phyloP scores from a whole-genome alignment of 2,329 filamentous ascomycete species.

The Zarea fungicola region DNA sequence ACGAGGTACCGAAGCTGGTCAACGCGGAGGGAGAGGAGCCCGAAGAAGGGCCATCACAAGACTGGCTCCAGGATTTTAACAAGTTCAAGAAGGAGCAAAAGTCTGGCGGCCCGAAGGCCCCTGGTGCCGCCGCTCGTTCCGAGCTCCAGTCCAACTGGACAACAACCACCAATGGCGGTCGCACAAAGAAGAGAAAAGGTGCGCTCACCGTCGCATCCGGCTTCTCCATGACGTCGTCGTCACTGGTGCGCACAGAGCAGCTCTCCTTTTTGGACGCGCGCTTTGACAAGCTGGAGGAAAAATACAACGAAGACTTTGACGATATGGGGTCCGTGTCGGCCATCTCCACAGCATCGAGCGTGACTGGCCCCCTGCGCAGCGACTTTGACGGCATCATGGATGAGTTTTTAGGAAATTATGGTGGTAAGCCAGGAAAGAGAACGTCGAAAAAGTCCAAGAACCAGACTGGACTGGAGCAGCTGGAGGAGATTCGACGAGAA shows the following conservation, averaged over 20 bases:
- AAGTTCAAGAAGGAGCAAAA: constrained; percentile 86
- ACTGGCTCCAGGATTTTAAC: constrained; percentile 89
- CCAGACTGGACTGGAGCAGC: constrained; percentile 76
- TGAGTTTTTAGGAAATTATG: constrained; percentile 77
- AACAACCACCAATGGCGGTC: constrained; percentile 71
- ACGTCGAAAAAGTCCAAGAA: constrained; percentile 74
- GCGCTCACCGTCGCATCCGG: constrained; percentile 81
- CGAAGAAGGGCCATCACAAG: constrained; percentile 62
- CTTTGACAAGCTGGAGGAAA: constrained; percentile 86
- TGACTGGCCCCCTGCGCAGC: constrained; percentile 60
- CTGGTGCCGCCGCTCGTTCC: constrained; percentile 45
- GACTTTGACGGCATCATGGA: constrained; percentile 92
- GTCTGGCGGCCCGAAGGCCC: constrained; percentile 29
- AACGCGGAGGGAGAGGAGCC: constrained; percentile 40
- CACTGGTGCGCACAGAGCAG: constrained; percentile 81
- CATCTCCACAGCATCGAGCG: constrained; percentile 59
- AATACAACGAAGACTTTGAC: constrained; percentile 52
- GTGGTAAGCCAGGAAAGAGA: constrained; percentile 62
- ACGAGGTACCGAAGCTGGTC: constrained; percentile 45
- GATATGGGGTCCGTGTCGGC: constrained; percentile 54
- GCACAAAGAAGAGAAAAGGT: constrained; percentile 91
- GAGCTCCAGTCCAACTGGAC: constrained; percentile 68
- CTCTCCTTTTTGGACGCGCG: constrained; percentile 79
- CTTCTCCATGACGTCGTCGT: constrained; percentile 90
- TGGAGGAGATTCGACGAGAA: constrained; percentile 81